Conservation (phyloP, 2,329 filamentous ascomycete genomes). For the Penicillium crustosum region DNA sequence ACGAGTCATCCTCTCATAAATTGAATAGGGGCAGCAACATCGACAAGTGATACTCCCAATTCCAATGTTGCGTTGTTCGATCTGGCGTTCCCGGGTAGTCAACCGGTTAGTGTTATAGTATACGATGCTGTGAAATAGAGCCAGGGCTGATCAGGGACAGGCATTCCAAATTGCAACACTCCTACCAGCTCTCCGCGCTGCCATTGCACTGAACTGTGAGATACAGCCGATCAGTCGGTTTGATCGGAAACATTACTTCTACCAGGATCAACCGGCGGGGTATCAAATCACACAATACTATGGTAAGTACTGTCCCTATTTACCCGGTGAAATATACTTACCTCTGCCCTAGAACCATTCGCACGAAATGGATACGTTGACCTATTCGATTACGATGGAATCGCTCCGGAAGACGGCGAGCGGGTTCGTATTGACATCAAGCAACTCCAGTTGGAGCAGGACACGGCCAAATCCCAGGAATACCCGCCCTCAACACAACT, state of each 20-base stretch:
- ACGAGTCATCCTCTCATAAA: slow-evolving; percentile 1
- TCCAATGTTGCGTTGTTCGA: slow-evolving; percentile 88
- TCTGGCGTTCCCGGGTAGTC: slow-evolving; percentile 81
- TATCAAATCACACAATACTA: slow-evolving; percentile 99
- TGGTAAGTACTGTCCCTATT: slow-evolving; percentile 35
- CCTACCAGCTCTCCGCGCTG: slow-evolving; percentile 85
- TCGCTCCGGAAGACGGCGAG: slow-evolving; percentile 70
- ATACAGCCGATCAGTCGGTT: slow-evolving; percentile 78
- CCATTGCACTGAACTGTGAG: slow-evolving; percentile 76
- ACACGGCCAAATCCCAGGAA: slow-evolving; percentile 89
- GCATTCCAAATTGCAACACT: slow-evolving; percentile 78
- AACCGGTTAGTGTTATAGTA: slow-evolving; percentile 57
- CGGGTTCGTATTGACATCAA: slow-evolving; percentile 77
- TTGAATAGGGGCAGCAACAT: slow-evolving; percentile 55
- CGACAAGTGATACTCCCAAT: slow-evolving; percentile 71
- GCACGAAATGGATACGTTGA: slow-evolving; percentile 69
- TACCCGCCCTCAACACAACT: slow-evolving; percentile 72
- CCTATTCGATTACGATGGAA: slow-evolving; percentile 73
- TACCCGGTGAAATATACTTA: slow-evolving; percentile 7
- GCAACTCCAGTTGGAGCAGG: slow-evolving; percentile 95
- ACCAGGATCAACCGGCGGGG: slow-evolving; percentile 93
- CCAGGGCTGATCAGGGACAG: slow-evolving; percentile 26
- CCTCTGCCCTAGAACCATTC: slow-evolving; percentile 52
- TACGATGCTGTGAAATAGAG: background rate
- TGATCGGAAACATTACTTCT: slow-evolving; percentile 98